Evolutionary conservation across 352 stramenopile species (phyloP).

Genomic region (Phytophthora tubulina): DNA sequence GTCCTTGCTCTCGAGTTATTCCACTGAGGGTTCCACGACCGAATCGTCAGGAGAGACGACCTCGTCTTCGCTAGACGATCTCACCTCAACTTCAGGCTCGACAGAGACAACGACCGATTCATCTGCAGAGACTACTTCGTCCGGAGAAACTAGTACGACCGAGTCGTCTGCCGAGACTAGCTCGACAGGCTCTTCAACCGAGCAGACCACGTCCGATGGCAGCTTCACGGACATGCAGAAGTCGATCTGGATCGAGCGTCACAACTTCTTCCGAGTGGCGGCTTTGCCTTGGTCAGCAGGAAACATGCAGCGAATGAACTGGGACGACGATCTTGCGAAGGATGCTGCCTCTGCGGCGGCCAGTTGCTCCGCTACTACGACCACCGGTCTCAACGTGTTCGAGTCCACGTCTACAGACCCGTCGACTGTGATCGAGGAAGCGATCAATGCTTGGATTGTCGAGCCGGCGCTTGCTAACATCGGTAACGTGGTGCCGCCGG

Average conservation of each 20-base stretch:
- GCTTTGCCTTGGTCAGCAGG: conserved; percentile 65
- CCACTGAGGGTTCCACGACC: conserved; percentile 18
- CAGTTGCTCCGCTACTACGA: conserved; percentile 48
- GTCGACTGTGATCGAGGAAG: conserved; percentile 57
- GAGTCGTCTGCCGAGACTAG: conserved; percentile 10
- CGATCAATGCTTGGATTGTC: conserved; percentile 67
- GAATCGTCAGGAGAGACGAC: conserved; percentile 16
- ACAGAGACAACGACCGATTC: conserved; percentile 1
- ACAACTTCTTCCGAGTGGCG: conserved; percentile 80
- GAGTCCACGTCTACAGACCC: conserved; percentile 41
- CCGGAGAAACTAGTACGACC: not conserved
- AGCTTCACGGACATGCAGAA: conserved; percentile 52
- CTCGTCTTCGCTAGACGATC: conserved; percentile 9
- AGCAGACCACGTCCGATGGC: conserved; percentile 32
- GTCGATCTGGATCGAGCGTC: conserved; percentile 74
- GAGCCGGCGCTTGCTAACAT: conserved; percentile 46
- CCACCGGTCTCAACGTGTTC: conserved; percentile 60
- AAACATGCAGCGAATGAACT: conserved; percentile 77
- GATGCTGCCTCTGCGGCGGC: conserved; percentile 48
- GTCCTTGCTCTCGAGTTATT: conserved; percentile 1
- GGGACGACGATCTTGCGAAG: conserved; percentile 65
- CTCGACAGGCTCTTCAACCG: conserved; percentile 8
- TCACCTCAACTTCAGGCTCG: not conserved
- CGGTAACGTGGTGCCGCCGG: conserved; percentile 33
- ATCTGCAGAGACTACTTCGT: conserved; percentile 2